Conservation (phyloP, 768 basidiomycete species). For the Mycena albidolilacea region DNA sequence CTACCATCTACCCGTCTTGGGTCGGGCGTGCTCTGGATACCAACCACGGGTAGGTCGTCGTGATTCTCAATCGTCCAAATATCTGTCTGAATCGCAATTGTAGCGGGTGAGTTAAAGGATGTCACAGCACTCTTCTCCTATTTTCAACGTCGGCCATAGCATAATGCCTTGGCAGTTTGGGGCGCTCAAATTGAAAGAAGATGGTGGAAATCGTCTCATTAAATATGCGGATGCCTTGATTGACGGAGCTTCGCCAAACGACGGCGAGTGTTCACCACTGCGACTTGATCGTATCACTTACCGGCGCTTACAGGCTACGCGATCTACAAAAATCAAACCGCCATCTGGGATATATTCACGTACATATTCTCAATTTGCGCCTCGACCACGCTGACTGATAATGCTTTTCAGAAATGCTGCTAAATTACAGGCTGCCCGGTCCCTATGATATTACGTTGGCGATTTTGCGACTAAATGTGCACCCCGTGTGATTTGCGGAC, state of each 20-base stretch:
- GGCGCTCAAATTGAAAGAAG: conserved; percentile 61
- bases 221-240: conserved; percentile 70
- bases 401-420: conserved; percentile 49
- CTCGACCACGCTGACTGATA: conserved; percentile 9
- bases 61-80: not conserved
- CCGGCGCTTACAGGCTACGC: conserved; percentile 55
- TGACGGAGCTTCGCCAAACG: conserved; percentile 70
- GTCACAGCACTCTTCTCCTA: not conserved
- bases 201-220: conserved; percentile 66
- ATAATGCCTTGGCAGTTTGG: conserved; percentile 77
- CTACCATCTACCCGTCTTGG: conserved; percentile 66
- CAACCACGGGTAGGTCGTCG: conserved; percentile 55
- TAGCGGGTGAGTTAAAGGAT: conserved; percentile 19
- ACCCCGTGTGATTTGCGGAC: conserved; percentile 27
- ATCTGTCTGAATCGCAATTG: conserved; percentile 7
- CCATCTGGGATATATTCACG: conserved; percentile 68
- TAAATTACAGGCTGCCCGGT: conserved; percentile 51
- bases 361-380: conserved; percentile 42
- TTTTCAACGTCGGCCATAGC: not conserved
- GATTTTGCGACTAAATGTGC: conserved; percentile 15
- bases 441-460: conserved; percentile 41
- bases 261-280: conserved; percentile 53
- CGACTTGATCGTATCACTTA: not conserved
- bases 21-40: conserved; percentile 63
- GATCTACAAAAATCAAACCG: conserved; percentile 67